Evolutionary conservation across 2,329 filamentous ascomycete genomes (phyloP), one percentile per base, ranked within the genome.

Genomic region (Aspergillus aculeatinus): DNA sequence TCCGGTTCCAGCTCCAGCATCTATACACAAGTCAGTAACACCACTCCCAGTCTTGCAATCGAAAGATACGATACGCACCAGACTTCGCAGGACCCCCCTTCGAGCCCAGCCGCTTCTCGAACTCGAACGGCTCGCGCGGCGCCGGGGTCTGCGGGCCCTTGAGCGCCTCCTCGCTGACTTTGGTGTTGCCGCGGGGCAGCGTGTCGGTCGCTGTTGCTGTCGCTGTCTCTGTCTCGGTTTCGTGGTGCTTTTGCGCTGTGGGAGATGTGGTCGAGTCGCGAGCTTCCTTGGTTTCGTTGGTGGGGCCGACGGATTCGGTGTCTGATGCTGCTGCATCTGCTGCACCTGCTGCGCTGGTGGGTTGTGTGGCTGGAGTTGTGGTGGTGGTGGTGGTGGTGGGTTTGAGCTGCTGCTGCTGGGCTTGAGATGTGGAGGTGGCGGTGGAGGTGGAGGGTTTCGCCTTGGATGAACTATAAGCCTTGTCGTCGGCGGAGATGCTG

Each of bases 101-200:
- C 61, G 55, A 33, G 70, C 68, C 39, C 16, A 64, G 55, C 5
- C 71, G 64, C 51, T 73, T 71, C 53, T 75, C 68, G 16, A 72
- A 73, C 9, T 70, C 66, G 44, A 70, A 68, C 11, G 70, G 67
- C 14, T 65, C 54, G 19, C 65, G 60, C 1, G 70, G 67, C 5
- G 66, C 55, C 5, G 67, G 64, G 33, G 63, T 63, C 35, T 71
- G 65, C 4, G 72, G 73, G 0, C 73, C 73, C 53, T 65, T 58
- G 19, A 74, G 64, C 1, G 72, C 70, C 35, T 74, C 73, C 54
- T 68, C 58, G 57, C 71, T 74, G 27, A 65, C 70, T 33, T 61
- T 51, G 29, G 58, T 48, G 27, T 60, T 60, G 25, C 61, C 19
- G 39, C 47, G 7, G 53, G 27, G 49, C 25, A 57, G 44, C 4